Base-by-base conservation (phyloP, 2,329 filamentous ascomycete species). In the Juglanconis sp. region DNA sequence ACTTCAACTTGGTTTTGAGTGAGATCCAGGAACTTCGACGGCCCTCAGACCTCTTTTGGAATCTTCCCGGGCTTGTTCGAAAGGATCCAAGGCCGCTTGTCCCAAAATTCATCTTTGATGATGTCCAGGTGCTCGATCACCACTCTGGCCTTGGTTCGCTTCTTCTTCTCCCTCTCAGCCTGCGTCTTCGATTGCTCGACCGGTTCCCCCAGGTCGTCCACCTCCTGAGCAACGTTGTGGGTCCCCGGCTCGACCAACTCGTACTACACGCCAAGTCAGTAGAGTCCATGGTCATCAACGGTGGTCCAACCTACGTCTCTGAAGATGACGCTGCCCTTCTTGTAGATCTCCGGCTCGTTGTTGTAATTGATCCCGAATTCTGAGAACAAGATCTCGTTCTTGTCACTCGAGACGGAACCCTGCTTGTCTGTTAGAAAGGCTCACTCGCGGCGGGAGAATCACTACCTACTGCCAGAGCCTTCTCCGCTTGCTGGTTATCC, bases 341-440 rank as follows among this genome's bases (percentile, higher is more conserved):
- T 95, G 74, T 86, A 96, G 15, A 97, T 92, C 64, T 96, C 92
- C 0, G 87, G 86, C 73, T 99, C 95, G 66, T 96, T 95, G 74
- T 99, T 99, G 77, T 99, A 99, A 76, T 99, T 99, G 71, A 98
- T 93, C 3, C 87, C 85, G 73, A 96, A 98, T 32, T 83, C 83
- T 1, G 87, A 90, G 73, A 95, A 99, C 13, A 99, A 77, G 24
- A 99, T 96, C 77, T 99, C 95, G 70, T 99, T 95, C 77, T 99
- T 99, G 69, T 98, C 92, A 3, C 86, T 81, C 3, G 93, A 85
- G 1, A 96, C 75, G 0, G 92, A 96, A 3, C 94, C 93, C 89
- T 93, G 1, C 11, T 10, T 52, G 44, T 13, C 3, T 5, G 34
- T 31, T 40, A 46, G 65, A 49, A 40, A 4, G 34, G 30, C 17